Percentiles rank a stretch among this genome's conserved stretches.
phyloP scores from a whole-genome alignment of 1,284 basidiomycete species.

The Ustilago shanxiensis region DNA sequence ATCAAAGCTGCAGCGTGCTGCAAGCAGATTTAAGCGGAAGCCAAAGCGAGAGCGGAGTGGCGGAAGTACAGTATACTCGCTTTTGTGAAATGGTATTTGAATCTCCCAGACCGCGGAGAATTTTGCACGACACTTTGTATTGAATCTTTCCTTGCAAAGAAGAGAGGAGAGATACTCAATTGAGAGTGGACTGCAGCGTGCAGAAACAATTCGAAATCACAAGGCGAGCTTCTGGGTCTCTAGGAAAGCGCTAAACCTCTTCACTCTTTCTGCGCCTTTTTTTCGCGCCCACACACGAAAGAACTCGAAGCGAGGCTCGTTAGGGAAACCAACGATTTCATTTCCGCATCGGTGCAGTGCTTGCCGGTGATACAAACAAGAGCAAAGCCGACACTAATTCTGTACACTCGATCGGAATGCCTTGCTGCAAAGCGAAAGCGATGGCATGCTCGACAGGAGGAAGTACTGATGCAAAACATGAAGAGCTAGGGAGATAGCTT shows the following conservation, averaged over 20 bases:
- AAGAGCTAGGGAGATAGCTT: background rate
- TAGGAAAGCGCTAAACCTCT: background rate
- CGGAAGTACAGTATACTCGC: background rate
- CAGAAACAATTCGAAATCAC: slow-evolving; percentile 13
- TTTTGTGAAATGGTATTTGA: background rate
- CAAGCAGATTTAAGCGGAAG: slow-evolving; percentile 13
- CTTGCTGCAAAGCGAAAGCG: background rate
- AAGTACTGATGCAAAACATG: background rate
- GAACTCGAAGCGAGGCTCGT: slow-evolving; percentile 21
- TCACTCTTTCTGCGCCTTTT: too few relatives aligned
- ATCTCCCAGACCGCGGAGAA: slow-evolving; percentile 9
- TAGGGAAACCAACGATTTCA: background rate
- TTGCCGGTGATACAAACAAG: background rate
- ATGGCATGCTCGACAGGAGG: background rate
- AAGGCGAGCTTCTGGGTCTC: slow-evolving; percentile 8
- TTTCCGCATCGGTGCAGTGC: slow-evolving; percentile 3
- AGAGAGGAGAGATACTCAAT: background rate
- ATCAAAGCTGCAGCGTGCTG: background rate
- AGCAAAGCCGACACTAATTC: too few relatives aligned
- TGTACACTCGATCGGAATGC: too few relatives aligned
- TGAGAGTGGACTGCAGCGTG: background rate
- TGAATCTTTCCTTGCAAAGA: background rate
- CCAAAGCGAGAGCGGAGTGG: slow-evolving; percentile 3
- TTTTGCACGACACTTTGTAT: background rate
- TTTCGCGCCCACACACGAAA: too few relatives aligned